phyloP scores from a whole-genome alignment of 495 filamentous ascomycete genomes.

The Alectoria sarmentosa region DNA sequence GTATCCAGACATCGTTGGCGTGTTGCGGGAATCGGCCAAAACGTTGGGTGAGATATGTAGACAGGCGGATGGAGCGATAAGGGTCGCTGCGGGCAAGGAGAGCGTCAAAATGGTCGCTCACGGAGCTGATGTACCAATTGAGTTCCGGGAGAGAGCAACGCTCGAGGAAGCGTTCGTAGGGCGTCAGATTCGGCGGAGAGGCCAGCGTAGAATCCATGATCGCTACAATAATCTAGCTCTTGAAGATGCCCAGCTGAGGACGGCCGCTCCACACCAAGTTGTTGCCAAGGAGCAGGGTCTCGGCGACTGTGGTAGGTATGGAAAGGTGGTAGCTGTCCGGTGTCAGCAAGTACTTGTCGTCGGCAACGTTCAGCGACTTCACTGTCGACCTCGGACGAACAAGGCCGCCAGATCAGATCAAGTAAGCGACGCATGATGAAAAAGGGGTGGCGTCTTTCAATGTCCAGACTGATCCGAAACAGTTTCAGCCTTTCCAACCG shows the following conservation, averaged over 20 bases:
- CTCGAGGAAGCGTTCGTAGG: constrained; percentile 5
- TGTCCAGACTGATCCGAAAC: not conserved
- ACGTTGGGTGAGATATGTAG: not conserved
- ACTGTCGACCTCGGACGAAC: not conserved
- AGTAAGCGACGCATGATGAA: constrained; percentile 1
- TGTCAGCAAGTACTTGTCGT: not conserved
- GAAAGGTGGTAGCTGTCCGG: not conserved
- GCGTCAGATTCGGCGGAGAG: constrained; percentile 1
- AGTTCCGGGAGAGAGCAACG: constrained; percentile 2
- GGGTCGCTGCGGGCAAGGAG: not conserved
- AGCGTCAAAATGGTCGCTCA: constrained; percentile 2
- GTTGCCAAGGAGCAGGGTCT: not conserved
- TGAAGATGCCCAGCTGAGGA: not conserved
- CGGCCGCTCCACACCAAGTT: not conserved
- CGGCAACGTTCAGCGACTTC: not conserved
- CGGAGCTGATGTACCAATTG: constrained; percentile 3
- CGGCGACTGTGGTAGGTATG: too few species aligned
- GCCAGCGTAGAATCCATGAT: not conserved
- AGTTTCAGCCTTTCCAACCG: too few species aligned
- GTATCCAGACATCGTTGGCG: not conserved
- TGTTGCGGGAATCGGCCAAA: not conserved
- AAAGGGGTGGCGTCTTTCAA: not conserved
- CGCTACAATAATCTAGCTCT: not conserved
- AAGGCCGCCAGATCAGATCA: not conserved
- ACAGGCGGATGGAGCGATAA: not conserved